These are phyloP conservation scores for Penium margaritaceum DNA, from an alignment of 139 green algal genomes.

Conservation along the genomic window DNA sequence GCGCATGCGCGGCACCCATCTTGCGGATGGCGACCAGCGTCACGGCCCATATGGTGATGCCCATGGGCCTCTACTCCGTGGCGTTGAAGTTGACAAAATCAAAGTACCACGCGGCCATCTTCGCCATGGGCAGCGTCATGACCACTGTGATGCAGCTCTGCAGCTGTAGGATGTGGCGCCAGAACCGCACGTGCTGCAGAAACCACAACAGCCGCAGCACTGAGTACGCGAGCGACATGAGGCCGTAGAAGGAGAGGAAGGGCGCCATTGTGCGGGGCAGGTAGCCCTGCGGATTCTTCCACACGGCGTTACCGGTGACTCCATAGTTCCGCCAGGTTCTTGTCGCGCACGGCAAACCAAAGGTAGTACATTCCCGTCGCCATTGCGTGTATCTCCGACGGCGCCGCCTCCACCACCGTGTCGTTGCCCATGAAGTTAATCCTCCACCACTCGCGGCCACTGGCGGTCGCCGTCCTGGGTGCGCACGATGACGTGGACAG, in stretches of 20 bases:
- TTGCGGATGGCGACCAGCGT: slow-evolving; percentile 55
- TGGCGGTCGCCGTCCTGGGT: slow-evolving; percentile 20
- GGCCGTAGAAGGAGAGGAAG: slow-evolving; percentile 55
- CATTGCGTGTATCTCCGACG: slow-evolving; percentile 50
- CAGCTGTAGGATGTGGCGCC: slow-evolving; percentile 54
- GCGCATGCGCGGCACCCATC: slow-evolving; percentile 53
- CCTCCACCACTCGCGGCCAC: slow-evolving; percentile 53
- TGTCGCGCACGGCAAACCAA: slow-evolving; percentile 65
- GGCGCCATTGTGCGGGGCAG: slow-evolving; percentile 61
- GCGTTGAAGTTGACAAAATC: slow-evolving; percentile 69
- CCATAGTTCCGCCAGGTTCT: slow-evolving; percentile 50
- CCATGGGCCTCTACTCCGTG: slow-evolving; percentile 52
- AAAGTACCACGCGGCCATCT: slow-evolving; percentile 64
- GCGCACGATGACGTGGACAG: slow-evolving; percentile 55
- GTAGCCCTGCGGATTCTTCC: slow-evolving; percentile 67
- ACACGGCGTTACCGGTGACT: slow-evolving; percentile 54
- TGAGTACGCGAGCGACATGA: slow-evolving; percentile 52
- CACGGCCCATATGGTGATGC: slow-evolving; percentile 58
- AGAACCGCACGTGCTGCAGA: slow-evolving; percentile 44
- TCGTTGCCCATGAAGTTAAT: slow-evolving; percentile 57
- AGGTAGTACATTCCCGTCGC: slow-evolving; percentile 71
- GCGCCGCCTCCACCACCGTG: slow-evolving; percentile 30
- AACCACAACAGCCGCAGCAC: slow-evolving; percentile 48
- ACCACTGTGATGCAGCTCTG: slow-evolving; percentile 61
- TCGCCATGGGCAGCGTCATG: slow-evolving; percentile 55